Conservation (phyloP, 2,329 filamentous ascomycete species). For the Cladosporium cucumerinum region DNA sequence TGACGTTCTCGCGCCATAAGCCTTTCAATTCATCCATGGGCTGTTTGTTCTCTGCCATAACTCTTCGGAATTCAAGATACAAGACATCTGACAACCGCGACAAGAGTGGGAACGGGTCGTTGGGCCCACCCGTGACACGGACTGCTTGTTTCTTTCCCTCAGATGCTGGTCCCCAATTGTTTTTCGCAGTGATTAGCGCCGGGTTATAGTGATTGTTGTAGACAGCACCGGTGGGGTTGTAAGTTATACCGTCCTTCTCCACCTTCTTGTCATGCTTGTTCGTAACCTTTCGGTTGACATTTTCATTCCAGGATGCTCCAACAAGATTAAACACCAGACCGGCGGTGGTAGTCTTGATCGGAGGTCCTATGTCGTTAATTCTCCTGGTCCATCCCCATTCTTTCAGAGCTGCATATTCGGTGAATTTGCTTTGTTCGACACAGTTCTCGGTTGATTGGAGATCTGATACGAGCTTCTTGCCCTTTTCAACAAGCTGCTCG, state of each 20-base stretch:
- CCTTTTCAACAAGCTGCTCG: not conserved
- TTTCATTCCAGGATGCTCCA: not conserved
- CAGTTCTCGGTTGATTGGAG: not conserved
- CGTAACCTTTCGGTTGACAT: not conserved
- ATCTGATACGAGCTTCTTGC: not conserved
- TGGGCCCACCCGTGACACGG: slow-evolving; percentile 13
- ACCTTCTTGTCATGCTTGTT: not conserved
- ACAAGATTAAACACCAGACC: not conserved
- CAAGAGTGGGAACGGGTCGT: slow-evolving; percentile 11
- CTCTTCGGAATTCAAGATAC: slow-evolving; percentile 19
- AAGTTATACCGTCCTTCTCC: not conserved
- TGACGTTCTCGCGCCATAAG: not conserved
- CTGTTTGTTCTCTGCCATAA: slow-evolving; percentile 9
- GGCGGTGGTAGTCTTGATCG: not conserved
- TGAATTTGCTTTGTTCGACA: slow-evolving; percentile 2
- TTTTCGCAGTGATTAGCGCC: not conserved
- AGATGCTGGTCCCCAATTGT: slow-evolving; percentile 1
- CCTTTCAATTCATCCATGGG: slow-evolving; percentile 1
- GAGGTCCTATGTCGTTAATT: not conserved
- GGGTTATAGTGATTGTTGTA: slow-evolving; percentile 7
- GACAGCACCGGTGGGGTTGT: not conserved
- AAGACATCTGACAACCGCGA: slow-evolving; percentile 19
- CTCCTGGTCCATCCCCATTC: slow-evolving; percentile 6
- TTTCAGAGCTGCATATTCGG: not conserved
- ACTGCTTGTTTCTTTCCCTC: not conserved